phyloP scores from a whole-genome alignment of 192 early-diverging fungal genomes.

The Allomyces macrogynus region DNA sequence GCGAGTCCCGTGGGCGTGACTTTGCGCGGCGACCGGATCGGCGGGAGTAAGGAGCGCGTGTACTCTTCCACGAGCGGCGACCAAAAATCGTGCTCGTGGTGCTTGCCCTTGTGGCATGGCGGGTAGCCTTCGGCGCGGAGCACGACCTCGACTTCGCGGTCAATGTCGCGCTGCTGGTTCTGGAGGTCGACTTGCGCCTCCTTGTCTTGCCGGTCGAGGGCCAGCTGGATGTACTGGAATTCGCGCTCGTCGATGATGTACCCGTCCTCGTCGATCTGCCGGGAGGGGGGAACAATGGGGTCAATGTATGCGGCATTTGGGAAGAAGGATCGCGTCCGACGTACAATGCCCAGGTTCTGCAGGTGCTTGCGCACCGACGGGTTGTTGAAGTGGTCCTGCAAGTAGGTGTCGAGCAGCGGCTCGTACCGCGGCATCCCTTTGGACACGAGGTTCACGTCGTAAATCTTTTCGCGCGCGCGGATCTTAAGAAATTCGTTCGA shows the following conservation, averaged over 20 bases:
- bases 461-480: conserved; percentile 1
- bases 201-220: background rate
- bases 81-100: background rate
- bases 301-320: background rate
- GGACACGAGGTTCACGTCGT: background rate
- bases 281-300: too few relatives aligned
- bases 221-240: background rate
- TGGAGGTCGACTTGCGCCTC: background rate
- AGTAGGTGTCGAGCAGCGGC: conserved; percentile 28
- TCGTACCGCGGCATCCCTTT: conserved; percentile 15
- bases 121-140: background rate
- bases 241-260: conserved; percentile 1
- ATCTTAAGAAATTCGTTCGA: background rate
- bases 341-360: conserved; percentile 21
- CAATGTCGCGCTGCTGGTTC: background rate
- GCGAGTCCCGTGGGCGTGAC: too few relatives aligned
- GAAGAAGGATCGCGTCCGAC: background rate
- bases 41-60: background rate
- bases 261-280: background rate
- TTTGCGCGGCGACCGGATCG: background rate
- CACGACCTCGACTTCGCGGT: background rate
- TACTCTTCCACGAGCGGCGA: background rate
- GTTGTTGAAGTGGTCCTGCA: conserved; percentile 32
- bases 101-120: background rate
- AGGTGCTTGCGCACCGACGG: conserved; percentile 23